These are phyloP conservation scores for Phytophthora pini DNA, from an alignment of 352 stramenopile species.

Conservation along the genomic window DNA sequence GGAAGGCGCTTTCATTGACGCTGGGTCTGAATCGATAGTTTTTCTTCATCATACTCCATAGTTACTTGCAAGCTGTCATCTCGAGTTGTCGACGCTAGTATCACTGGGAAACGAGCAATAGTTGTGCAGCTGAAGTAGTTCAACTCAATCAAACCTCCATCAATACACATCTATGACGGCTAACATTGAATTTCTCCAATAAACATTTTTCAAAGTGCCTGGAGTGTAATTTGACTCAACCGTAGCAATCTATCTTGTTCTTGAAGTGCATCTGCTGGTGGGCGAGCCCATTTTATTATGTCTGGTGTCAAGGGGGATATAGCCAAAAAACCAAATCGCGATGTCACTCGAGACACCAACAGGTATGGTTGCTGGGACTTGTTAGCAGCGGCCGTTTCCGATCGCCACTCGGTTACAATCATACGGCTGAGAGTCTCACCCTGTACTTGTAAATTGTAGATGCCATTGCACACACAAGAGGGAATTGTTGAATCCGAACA, in stretches of 20 bases:
- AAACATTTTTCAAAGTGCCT: too few species aligned
- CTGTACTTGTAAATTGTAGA: neutral
- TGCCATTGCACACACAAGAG: neutral
- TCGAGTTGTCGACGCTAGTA: too few species aligned
- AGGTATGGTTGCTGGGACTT: slow-evolving; percentile 1
- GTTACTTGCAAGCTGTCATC: too few species aligned
- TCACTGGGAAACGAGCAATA: too few species aligned
- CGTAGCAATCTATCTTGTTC: neutral
- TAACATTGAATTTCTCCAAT: too few species aligned
- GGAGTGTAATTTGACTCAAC: too few species aligned
- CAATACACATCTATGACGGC: too few species aligned
- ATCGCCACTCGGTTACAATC: neutral
- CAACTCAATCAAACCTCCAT: too few species aligned
- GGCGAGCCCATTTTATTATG: neutral
- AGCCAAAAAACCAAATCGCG: neutral
- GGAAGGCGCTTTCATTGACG: too few species aligned
- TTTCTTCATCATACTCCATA: too few species aligned
- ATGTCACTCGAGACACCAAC: neutral
- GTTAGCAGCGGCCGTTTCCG: neutral
- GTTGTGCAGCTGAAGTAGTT: too few species aligned
- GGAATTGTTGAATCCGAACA: slow-evolving; percentile 3
- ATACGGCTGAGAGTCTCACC: neutral
- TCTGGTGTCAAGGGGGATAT: neutral
- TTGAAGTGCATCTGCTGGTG: neutral
- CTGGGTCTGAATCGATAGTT: too few species aligned